Conservation (phyloP, 2,329 filamentous ascomycete genomes). For the Monilinia vaccinii-corymbosi region DNA sequence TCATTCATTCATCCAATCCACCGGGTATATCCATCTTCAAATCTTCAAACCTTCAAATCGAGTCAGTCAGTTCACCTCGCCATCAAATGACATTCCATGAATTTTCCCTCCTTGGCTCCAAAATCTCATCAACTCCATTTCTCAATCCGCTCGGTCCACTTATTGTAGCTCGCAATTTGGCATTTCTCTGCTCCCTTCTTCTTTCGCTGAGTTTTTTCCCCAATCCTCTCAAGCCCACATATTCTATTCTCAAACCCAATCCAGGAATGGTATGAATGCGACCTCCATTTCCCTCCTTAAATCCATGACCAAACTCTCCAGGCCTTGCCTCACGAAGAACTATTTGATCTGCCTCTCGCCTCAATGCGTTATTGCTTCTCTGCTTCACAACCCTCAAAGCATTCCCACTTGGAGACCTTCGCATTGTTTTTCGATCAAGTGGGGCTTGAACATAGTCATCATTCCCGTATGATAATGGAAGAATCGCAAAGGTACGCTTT, state of each 20-base stretch:
- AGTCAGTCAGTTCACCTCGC: too few relatives aligned
- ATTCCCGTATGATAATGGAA: constrained; percentile 40
- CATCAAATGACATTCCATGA: constrained; percentile 3
- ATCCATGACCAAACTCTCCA: constrained; percentile 23
- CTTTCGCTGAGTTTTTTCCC: constrained; percentile 48
- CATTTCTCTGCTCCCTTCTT: constrained; percentile 47
- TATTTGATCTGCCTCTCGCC: constrained; percentile 15
- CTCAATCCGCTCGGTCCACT: constrained; percentile 41
- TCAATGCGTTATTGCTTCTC: constrained; percentile 34
- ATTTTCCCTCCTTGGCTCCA: constrained; percentile 11
- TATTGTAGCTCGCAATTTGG: constrained; percentile 51
- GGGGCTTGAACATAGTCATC: constrained; percentile 31
- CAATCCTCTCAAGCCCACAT: constrained; percentile 41
- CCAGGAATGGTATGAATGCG: constrained; percentile 25
- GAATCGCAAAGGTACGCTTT: constrained; percentile 49
- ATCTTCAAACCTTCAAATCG: background rate
- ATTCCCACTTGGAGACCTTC: constrained; percentile 50
- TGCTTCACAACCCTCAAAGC: constrained; percentile 45
- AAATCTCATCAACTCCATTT: constrained; percentile 27
- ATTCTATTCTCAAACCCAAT: constrained; percentile 39
- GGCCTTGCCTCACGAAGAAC: constrained; percentile 12
- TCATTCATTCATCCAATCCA: background rate
- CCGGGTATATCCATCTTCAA: constrained; percentile 4
- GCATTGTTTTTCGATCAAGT: constrained; percentile 47
- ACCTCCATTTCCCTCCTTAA: constrained; percentile 26